phyloP scores from a whole-genome alignment of 2,329 filamentous ascomycete species.

The Colletotrichum phormii region DNA sequence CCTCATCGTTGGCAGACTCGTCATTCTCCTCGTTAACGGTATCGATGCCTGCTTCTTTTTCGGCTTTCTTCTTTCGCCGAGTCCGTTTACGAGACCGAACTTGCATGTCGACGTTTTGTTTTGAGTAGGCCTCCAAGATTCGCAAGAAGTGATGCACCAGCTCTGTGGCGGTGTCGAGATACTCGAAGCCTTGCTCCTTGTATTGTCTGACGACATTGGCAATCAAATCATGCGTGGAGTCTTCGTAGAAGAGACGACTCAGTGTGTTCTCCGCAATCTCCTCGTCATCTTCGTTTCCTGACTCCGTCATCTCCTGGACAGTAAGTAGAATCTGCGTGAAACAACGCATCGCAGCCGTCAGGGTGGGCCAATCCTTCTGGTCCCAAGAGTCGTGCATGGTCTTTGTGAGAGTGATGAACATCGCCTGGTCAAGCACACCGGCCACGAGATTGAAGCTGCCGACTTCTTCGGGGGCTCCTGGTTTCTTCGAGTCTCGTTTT shows the following conservation, averaged over 20 bases:
- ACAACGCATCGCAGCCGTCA: constrained; percentile 90
- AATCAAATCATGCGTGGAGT: constrained; percentile 90
- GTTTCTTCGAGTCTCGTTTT: constrained; percentile 64
- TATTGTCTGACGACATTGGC: constrained; percentile 85
- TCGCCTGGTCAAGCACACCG: constrained; percentile 92
- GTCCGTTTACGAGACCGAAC: constrained; percentile 83
- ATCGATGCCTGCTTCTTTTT: constrained; percentile 52
- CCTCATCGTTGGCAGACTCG: constrained; percentile 78
- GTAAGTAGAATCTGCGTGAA: constrained; percentile 95
- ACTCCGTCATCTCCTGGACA: constrained; percentile 91
- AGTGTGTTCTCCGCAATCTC: constrained; percentile 98
- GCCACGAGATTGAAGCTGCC: constrained; percentile 90
- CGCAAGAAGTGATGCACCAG: constrained; percentile 91
- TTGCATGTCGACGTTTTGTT: constrained; percentile 94
- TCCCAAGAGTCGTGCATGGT: constrained; percentile 84
- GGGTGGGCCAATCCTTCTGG: constrained; percentile 86
- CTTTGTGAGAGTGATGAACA: constrained; percentile 88
- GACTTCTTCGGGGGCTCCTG: constrained; percentile 60
- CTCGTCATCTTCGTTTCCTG: constrained; percentile 88
- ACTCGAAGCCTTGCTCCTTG: constrained; percentile 93
- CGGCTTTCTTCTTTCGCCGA: constrained; percentile 78
- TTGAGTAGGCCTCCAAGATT: constrained; percentile 92
- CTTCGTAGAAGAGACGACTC: constrained; percentile 98
- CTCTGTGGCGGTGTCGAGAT: constrained; percentile 91
- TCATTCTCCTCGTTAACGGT: constrained; percentile 70